Conservation (phyloP, 2,329 filamentous ascomycete species). For the Pezicula carpinea region DNA sequence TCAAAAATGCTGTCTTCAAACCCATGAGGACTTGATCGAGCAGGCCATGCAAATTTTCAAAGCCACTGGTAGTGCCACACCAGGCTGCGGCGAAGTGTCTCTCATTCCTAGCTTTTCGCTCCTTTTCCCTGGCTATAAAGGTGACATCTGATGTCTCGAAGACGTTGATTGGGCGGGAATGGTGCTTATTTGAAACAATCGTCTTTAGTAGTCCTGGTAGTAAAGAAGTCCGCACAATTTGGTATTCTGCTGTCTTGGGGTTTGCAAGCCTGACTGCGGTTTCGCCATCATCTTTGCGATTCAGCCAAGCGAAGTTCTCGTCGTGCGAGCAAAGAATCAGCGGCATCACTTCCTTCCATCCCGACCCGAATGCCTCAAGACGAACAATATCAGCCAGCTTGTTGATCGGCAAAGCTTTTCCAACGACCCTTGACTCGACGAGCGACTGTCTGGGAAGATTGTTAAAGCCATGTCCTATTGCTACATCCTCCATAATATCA, state of each 20-base stretch:
- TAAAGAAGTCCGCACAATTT: constrained; percentile 83
- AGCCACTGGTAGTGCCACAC: constrained; percentile 91
- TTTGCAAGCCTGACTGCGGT: constrained; percentile 84
- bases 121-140: constrained; percentile 76
- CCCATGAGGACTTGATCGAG: constrained; percentile 89
- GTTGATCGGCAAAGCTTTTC: constrained; percentile 84
- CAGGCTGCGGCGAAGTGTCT: constrained; percentile 93
- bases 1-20: constrained; percentile 79
- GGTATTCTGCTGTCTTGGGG: constrained; percentile 89
- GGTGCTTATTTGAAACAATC: constrained; percentile 86
- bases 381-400: constrained; percentile 92
- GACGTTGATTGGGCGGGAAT: constrained; percentile 83
- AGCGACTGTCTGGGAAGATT: constrained; percentile 83
- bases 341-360: constrained; percentile 95
- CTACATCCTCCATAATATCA: constrained; percentile 98
- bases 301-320: constrained; percentile 95
- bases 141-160: constrained; percentile 90
- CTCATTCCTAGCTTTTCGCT: constrained; percentile 89
- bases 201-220: constrained; percentile 89
- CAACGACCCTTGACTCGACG: constrained; percentile 80
- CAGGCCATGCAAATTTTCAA: constrained; percentile 92
- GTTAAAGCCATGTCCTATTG: constrained; percentile 97
- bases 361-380: constrained; percentile 83
- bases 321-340: constrained; percentile 96
- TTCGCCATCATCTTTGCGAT: constrained; percentile 80